Evolutionary conservation across 106 monocot genomes (phyloP).

Genomic region (Allium cepa): DNA sequence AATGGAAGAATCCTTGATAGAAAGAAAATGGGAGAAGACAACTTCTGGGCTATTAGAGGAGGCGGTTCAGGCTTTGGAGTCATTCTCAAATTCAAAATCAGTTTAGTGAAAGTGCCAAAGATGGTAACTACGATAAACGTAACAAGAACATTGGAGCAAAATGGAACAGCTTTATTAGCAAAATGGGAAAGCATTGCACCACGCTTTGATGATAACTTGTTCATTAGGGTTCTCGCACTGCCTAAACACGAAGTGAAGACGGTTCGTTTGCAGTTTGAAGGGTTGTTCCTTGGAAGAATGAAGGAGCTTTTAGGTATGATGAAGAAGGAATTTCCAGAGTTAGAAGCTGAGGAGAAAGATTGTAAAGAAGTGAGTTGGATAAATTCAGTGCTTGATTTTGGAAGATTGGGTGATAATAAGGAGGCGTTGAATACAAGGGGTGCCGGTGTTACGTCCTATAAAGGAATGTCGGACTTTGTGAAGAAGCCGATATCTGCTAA

Average conservation of each 20-base stretch:
- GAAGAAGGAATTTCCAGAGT: conserved; percentile 9
- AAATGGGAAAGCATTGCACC: conserved; percentile 17
- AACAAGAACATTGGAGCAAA: neutral
- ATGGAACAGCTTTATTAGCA: neutral
- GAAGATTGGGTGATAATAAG: neutral
- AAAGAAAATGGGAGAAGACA: conserved; percentile 44
- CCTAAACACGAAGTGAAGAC: neutral
- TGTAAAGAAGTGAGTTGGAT: conserved; percentile 25
- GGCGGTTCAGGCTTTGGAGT: conserved; percentile 27
- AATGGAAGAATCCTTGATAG: conserved; percentile 25
- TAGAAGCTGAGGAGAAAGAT: conserved; percentile 7
- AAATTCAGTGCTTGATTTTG: conserved; percentile 4
- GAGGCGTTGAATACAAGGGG: neutral
- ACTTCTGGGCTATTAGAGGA: conserved; percentile 63
- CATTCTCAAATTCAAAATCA: conserved; percentile 16
- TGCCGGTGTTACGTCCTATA: neutral
- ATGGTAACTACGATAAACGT: conserved; percentile 19
- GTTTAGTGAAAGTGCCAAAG: conserved; percentile 17
- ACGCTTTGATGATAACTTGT: conserved; percentile 7
- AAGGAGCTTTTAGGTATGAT: conserved; percentile 3
- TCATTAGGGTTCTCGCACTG: conserved; percentile 4
- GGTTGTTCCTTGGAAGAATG: conserved; percentile 14
- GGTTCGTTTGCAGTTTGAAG: conserved; percentile 8
- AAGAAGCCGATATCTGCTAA: neutral
- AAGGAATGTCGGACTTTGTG: conserved; percentile 27